phyloP scores from a whole-genome alignment of 768 basidiomycete genomes.

The Boletus coccyginus region DNA sequence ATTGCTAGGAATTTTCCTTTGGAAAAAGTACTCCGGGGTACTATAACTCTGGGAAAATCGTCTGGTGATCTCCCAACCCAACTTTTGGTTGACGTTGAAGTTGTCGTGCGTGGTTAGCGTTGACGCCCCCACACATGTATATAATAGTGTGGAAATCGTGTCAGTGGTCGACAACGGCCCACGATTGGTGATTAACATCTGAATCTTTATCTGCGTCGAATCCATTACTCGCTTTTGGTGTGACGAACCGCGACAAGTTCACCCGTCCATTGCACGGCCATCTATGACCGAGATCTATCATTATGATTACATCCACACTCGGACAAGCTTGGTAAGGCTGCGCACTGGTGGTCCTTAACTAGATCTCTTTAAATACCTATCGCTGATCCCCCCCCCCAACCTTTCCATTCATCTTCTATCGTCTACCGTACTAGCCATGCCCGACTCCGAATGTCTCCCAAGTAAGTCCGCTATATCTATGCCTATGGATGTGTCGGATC shows the following conservation, averaged over 20 bases:
- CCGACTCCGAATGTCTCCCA: conserved; percentile 10
- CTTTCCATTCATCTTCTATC: neutral
- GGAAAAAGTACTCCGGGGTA: neutral
- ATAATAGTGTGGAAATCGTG: too few relatives aligned
- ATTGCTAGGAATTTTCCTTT: neutral
- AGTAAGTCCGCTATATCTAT: neutral
- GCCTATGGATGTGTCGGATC: neutral
- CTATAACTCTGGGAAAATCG: neutral
- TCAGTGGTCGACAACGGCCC: too few relatives aligned
- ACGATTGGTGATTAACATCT: too few relatives aligned
- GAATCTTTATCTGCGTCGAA: too few relatives aligned
- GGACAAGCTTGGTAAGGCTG: neutral
- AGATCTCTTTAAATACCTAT: neutral
- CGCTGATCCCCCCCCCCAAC: neutral
- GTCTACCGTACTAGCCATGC: conserved; percentile 11
- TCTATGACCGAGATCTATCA: neutral
- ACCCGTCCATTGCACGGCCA: neutral
- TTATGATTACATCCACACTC: neutral
- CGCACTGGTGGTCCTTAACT: neutral
- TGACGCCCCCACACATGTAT: neutral
- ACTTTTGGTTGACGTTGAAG: neutral
- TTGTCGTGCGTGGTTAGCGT: neutral
- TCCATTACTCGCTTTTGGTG: too few relatives aligned
- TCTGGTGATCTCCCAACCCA: neutral
- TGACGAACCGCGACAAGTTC: too few relatives aligned